Evolutionary conservation across 331 rosid genomes (phyloP).

Genomic region (Malus hybrid): DNA sequence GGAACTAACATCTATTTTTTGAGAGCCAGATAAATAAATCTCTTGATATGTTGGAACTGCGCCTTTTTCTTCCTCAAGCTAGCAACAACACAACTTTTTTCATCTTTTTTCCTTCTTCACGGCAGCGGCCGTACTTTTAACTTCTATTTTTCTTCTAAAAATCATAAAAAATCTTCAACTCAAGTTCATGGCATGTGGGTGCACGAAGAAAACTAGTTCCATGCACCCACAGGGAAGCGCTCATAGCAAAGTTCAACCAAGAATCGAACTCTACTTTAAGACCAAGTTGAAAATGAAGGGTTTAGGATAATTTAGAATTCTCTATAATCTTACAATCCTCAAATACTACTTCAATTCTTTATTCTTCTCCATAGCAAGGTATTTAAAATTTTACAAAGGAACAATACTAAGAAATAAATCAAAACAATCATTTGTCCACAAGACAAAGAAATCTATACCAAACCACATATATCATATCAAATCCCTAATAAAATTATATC

Average conservation of each 20-base stretch:
- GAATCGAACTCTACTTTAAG: not conserved
- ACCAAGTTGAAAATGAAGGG: not conserved
- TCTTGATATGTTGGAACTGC: too few relatives aligned
- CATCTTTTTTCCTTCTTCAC: not conserved
- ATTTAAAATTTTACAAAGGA: not conserved
- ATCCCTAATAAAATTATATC: too few relatives aligned
- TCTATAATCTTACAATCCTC: not conserved
- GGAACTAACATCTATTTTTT: not conserved
- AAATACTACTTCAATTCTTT: too few relatives aligned
- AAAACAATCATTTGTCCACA: not conserved
- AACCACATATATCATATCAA: too few relatives aligned
- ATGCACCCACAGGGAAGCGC: accelerated
- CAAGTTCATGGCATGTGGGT: not conserved
- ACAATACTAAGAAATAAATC: not conserved
- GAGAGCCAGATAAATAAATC: not conserved
- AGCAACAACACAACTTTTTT: too few relatives aligned
- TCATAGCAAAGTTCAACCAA: not conserved
- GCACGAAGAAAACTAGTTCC: not conserved
- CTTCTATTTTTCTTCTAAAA: not conserved
- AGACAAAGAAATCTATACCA: not conserved
- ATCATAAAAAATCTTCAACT: not conserved
- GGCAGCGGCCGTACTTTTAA: not conserved
- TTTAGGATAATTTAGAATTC: not conserved
- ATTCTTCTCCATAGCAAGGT: not conserved
- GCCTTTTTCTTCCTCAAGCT: too few relatives aligned